Evolutionary conservation across 345 rosid genomes (phyloP).

Genomic region (Eucalyptus cloeziana): DNA sequence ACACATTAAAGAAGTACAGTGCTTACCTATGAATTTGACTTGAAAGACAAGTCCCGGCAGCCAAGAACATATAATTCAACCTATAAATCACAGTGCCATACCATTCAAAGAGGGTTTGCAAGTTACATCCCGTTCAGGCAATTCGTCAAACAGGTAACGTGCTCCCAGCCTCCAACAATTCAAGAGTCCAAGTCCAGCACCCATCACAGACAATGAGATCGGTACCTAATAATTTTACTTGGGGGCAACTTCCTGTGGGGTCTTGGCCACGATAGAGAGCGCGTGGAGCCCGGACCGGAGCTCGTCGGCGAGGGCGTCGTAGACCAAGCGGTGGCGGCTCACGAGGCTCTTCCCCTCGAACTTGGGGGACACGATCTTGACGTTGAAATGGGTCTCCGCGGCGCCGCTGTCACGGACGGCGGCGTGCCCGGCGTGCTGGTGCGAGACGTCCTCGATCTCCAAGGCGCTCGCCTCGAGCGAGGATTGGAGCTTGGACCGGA

Average conservation of each 20-base stretch:
- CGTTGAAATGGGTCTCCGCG: constrained; percentile 47
- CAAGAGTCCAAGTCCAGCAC: neutral
- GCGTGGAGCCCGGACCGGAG: constrained; percentile 45
- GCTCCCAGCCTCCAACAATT: neutral
- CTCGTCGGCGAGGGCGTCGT: constrained; percentile 37
- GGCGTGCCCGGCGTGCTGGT: constrained; percentile 67
- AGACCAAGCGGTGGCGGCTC: constrained; percentile 49
- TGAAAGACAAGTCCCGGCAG: neutral
- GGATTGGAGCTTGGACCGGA: constrained; percentile 23
- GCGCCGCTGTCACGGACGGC: constrained; percentile 19
- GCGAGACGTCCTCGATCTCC: constrained; percentile 61
- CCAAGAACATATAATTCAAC: neutral
- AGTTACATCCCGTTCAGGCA: neutral
- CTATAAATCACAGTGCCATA: neutral
- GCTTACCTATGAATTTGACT: neutral
- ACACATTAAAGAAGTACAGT: neutral
- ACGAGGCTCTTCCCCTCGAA: constrained; percentile 35
- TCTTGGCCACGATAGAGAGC: constrained; percentile 46
- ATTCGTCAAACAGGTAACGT: neutral
- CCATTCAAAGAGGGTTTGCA: neutral
- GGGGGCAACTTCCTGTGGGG: constrained; percentile 25
- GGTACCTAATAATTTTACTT: neutral
- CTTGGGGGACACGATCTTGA: constrained; percentile 34
- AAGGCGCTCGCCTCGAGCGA: constrained; percentile 19
- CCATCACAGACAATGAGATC: neutral